Evolutionary conservation across 2,329 filamentous ascomycete genomes (phyloP).

Genomic region (Sclerotinia trifoliorum): DNA sequence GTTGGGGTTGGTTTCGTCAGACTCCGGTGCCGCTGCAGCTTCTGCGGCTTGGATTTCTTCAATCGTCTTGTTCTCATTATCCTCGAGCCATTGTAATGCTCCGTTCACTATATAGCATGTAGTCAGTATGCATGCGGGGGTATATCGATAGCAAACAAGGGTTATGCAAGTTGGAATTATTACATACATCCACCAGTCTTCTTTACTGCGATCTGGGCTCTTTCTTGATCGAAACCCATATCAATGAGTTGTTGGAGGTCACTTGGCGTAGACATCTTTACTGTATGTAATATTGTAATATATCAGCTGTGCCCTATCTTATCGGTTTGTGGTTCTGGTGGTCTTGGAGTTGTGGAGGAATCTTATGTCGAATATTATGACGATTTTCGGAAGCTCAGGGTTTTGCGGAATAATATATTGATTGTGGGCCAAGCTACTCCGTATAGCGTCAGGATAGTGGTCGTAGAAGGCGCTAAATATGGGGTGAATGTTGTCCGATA

Average conservation of each 20-base stretch:
- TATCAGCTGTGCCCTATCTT: neutral
- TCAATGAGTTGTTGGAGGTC: constrained; percentile 63
- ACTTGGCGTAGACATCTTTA: constrained; percentile 51
- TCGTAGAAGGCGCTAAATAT: neutral
- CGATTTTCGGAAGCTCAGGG: neutral
- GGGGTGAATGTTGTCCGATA: neutral
- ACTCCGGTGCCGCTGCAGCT: constrained; percentile 42
- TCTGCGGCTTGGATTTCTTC: constrained; percentile 68
- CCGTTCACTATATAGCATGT: constrained; percentile 66
- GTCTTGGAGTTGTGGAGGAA: neutral
- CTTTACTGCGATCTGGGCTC: constrained; percentile 80
- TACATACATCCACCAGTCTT: constrained; percentile 74
- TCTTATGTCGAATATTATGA: constrained; percentile 13
- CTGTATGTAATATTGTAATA: neutral
- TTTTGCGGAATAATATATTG: constrained; percentile 6
- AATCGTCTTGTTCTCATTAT: constrained; percentile 82
- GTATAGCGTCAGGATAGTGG: neutral
- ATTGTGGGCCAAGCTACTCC: neutral
- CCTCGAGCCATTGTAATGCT: constrained; percentile 91
- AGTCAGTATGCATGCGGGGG: constrained; percentile 27
- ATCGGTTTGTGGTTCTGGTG: neutral
- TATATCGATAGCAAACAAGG: neutral
- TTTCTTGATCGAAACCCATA: constrained; percentile 80
- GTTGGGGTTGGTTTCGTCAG: constrained; percentile 51
- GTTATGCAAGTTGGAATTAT: constrained; percentile 9